phyloP scores from a whole-genome alignment of 164 flowering plant genomes.

The Annona cherimola region DNA sequence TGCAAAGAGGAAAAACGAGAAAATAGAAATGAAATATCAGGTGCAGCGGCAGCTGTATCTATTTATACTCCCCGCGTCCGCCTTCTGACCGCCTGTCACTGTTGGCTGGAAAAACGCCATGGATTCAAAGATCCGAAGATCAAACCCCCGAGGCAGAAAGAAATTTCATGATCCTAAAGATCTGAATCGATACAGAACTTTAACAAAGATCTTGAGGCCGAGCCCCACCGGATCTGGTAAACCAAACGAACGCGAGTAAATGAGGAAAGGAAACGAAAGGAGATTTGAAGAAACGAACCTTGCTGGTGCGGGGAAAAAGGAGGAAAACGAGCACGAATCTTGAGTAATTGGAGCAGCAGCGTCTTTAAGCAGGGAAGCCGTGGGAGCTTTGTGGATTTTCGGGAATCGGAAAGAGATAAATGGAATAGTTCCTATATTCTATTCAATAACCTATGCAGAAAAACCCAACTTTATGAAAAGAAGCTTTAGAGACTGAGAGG shows the following conservation, averaged over 20 bases:
- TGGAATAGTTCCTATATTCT: background rate
- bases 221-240: background rate
- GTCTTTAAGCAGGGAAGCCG: constrained; percentile 7
- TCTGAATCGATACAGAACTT: background rate
- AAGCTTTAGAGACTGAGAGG: background rate
- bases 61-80: background rate
- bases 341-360: background rate
- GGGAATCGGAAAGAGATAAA: constrained; percentile 12
- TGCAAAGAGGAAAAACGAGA: background rate
- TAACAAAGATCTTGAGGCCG: background rate
- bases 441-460: constrained; percentile 3
- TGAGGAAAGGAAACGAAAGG: background rate
- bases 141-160: background rate
- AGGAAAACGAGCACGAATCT: background rate
- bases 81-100: background rate
- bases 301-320: background rate
- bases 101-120: background rate
- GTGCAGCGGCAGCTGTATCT: background rate
- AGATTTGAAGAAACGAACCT: constrained; percentile 1
- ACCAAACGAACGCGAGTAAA: background rate
- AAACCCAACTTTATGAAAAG: constrained; percentile 12
- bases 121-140: background rate
- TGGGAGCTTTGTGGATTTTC: constrained; percentile 8
- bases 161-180: background rate
- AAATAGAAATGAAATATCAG: background rate